Evolutionary conservation across 129 eudicot species (phyloP).

Genomic region (Saposhnikovia divaricata): DNA sequence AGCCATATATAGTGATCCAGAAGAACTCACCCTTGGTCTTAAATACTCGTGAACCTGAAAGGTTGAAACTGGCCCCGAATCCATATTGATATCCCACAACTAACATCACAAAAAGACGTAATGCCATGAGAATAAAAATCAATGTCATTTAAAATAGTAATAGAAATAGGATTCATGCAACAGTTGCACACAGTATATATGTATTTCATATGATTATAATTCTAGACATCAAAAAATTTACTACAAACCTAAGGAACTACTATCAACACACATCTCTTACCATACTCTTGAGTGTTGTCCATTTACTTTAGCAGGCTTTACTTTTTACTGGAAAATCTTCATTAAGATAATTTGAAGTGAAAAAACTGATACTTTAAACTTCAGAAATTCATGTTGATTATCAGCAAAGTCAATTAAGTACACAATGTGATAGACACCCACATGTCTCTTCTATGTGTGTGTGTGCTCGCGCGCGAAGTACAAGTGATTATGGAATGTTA

Average conservation of each 20-base stretch:
- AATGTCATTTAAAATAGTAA: not conserved
- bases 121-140: not conserved
- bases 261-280: not conserved
- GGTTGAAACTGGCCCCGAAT: conserved; percentile 96
- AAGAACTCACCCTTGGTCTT: conserved; percentile 72
- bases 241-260: not conserved
- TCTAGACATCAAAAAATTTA: not conserved
- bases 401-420: not conserved
- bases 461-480: not conserved
- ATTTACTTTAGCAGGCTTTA: not conserved
- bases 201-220: not conserved
- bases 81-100: conserved; percentile 99
- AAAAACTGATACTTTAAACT: not conserved
- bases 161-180: not conserved
- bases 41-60: conserved; percentile 92
- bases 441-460: not conserved
- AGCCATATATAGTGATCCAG: not conserved
- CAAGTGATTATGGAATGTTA: not conserved
- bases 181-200: not conserved
- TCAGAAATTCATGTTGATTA: not conserved
- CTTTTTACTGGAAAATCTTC: not conserved
- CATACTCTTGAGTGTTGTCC: not conserved
- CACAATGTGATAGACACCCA: not conserved
- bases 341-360: not conserved
- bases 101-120: conserved; percentile 26